Percentiles rank a stretch among this genome's conserved stretches.
These are phyloP conservation scores for Klebsormidium nitens DNA, from an alignment of 139 green algal genomes.

Conservation along the genomic window DNA sequence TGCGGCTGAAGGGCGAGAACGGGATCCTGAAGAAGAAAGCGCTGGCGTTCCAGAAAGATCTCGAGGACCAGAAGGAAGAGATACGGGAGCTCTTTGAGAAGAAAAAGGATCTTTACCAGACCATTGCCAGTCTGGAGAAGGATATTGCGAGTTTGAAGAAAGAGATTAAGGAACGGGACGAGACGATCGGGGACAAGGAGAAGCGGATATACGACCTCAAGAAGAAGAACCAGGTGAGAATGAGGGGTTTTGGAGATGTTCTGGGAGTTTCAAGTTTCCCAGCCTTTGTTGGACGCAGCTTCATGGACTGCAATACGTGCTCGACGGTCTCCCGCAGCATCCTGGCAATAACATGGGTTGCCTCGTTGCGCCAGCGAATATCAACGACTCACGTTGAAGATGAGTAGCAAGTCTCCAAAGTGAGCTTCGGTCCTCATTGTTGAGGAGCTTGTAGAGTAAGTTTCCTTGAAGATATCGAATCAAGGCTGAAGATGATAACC, in stretches of 20 bases:
- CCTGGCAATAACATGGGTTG: too few relatives aligned
- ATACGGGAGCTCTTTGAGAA: constrained; percentile 71
- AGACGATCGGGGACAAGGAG: constrained; percentile 90
- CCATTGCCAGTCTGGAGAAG: constrained; percentile 62
- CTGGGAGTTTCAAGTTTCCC: too few relatives aligned
- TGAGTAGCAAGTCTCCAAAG: too few relatives aligned
- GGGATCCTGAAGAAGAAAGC: constrained; percentile 93
- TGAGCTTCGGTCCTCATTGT: too few relatives aligned
- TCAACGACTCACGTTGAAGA: too few relatives aligned
- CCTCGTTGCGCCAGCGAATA: too few relatives aligned
- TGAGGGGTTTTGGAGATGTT: neutral
- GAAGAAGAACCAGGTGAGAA: constrained; percentile 77
- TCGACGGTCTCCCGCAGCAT: too few relatives aligned
- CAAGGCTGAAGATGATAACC: too few relatives aligned
- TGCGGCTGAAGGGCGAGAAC: constrained; percentile 87
- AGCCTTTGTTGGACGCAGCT: too few relatives aligned
- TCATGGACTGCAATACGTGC: too few relatives aligned
- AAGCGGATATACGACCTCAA: constrained; percentile 89
- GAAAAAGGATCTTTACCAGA: constrained; percentile 63
- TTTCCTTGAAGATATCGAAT: too few relatives aligned
- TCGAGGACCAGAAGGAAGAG: constrained; percentile 76
- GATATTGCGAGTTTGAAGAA: constrained; percentile 73
- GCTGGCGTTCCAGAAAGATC: constrained; percentile 68
- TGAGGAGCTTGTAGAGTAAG: too few relatives aligned
- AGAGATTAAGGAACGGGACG: constrained; percentile 79